Conservation (phyloP, 2,329 filamentous ascomycete species). For the Colletotrichum horii region DNA sequence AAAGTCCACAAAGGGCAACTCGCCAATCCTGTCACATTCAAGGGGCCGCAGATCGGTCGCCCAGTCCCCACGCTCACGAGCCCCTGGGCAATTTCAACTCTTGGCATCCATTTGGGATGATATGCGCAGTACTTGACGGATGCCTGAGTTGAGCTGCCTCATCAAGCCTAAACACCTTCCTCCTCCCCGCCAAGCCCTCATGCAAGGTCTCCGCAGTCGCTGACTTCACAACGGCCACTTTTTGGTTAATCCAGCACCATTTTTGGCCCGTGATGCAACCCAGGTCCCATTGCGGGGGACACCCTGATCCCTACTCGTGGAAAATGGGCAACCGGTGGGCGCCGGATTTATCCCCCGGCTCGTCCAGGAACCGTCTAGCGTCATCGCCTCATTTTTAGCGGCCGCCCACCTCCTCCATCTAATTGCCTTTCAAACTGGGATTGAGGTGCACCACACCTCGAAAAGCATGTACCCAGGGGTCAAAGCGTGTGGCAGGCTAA, state of each 20-base stretch:
- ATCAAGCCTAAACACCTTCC: constrained; percentile 11
- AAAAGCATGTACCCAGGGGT: too few species aligned
- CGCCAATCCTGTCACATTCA: neutral
- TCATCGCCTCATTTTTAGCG: neutral
- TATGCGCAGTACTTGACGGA: neutral
- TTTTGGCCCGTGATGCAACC: neutral
- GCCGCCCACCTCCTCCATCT: neutral
- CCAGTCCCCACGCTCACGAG: neutral
- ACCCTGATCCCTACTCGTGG: constrained; percentile 8
- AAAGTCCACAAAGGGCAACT: neutral
- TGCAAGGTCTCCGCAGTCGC: neutral
- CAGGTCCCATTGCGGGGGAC: neutral
- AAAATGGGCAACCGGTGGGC: neutral
- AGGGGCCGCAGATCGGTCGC: neutral
- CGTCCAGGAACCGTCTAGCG: neutral
- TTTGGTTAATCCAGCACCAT: neutral
- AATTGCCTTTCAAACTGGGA: neutral
- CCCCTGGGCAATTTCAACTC: neutral
- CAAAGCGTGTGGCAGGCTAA: too few species aligned
- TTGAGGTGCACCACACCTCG: neutral
- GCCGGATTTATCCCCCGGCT: constrained; percentile 2
- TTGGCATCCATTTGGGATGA: neutral
- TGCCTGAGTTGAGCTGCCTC: neutral
- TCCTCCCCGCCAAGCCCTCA: neutral
- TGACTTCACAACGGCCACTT: neutral